Conservation (phyloP, 2,329 filamentous ascomycete species). For the Ambrosiella beaveri region DNA sequence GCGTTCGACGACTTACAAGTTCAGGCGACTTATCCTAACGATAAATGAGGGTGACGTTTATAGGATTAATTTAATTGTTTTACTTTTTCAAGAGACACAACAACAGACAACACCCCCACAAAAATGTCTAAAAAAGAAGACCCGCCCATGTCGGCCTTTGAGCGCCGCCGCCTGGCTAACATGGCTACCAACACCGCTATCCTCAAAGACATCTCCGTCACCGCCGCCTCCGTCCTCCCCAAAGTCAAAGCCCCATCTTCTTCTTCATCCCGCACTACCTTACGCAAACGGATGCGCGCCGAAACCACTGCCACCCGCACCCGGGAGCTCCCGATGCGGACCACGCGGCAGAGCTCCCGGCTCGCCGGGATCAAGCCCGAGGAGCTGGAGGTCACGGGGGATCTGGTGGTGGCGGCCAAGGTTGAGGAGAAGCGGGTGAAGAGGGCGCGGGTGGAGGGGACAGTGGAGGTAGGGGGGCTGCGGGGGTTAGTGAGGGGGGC, state of each 20-base stretch:
- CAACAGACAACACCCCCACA: background rate
- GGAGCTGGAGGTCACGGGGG: conserved; percentile 20
- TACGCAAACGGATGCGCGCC: conserved; percentile 16
- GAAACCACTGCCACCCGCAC: conserved; percentile 22
- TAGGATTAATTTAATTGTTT: no score
- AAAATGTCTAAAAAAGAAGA: conserved; percentile 15
- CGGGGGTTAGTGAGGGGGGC: conserved; percentile 43
- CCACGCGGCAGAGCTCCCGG: conserved; percentile 40
- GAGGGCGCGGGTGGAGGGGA: conserved; percentile 66
- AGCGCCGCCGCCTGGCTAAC: conserved; percentile 68
- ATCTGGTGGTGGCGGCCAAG: background rate
- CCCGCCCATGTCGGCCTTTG: conserved; percentile 57
- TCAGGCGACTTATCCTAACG: background rate
- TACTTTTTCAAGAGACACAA: no score
- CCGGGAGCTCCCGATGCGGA: conserved; percentile 23
- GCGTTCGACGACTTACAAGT: background rate
- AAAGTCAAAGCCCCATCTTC: conserved; percentile 25
- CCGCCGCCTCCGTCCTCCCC: conserved; percentile 37
- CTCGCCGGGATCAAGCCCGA: conserved; percentile 38
- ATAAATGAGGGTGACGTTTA: no score
- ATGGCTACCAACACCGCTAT: conserved; percentile 73
- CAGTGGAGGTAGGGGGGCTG: conserved; percentile 58
- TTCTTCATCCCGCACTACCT: conserved; percentile 11
- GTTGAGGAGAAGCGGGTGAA: conserved; percentile 35
- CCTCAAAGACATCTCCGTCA: conserved; percentile 56